Evolutionary conservation across 176 grass and related monocot genomes (phyloP).

Genomic region (maize (Zea mays)): DNA sequence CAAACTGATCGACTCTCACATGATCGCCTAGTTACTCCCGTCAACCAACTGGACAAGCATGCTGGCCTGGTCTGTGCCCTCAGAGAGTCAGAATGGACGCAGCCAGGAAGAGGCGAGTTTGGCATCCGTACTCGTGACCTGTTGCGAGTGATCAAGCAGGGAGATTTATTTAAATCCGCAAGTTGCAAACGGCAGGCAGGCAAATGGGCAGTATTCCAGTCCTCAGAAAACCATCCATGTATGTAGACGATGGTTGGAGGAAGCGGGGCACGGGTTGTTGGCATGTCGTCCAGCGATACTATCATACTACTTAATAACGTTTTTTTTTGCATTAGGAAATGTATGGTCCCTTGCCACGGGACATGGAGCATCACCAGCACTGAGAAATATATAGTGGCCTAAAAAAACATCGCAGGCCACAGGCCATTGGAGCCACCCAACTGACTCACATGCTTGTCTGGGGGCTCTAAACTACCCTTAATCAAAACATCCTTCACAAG

Average conservation of each 20-base stretch:
- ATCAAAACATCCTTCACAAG: slow-evolving; percentile 5
- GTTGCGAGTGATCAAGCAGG: background rate
- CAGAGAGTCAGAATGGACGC: too few relatives aligned
- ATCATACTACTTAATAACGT: background rate
- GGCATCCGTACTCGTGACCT: slow-evolving; percentile 4
- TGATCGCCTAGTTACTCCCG: background rate
- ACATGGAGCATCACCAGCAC: slow-evolving; percentile 35
- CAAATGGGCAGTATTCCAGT: slow-evolving; percentile 14
- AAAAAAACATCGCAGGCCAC: background rate
- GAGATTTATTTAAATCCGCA: background rate
- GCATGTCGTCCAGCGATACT: slow-evolving; percentile 2
- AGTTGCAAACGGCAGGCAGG: slow-evolving; percentile 8
- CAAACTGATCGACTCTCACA: background rate
- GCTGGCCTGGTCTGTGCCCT: too few relatives aligned
- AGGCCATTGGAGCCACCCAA: background rate
- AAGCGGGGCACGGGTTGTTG: slow-evolving; percentile 30
- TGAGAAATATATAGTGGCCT: slow-evolving; percentile 15
- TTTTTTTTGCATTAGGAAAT: slow-evolving; percentile 16
- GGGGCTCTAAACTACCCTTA: background rate
- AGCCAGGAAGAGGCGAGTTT: too few relatives aligned
- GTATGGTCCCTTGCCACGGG: slow-evolving; percentile 27
- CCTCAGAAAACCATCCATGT: slow-evolving; percentile 1
- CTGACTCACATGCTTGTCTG: background rate
- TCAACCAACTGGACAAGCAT: background rate
- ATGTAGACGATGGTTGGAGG: slow-evolving; percentile 31